phyloP scores from a whole-genome alignment of 768 basidiomycete species.

The Coprinopsis sp. region DNA sequence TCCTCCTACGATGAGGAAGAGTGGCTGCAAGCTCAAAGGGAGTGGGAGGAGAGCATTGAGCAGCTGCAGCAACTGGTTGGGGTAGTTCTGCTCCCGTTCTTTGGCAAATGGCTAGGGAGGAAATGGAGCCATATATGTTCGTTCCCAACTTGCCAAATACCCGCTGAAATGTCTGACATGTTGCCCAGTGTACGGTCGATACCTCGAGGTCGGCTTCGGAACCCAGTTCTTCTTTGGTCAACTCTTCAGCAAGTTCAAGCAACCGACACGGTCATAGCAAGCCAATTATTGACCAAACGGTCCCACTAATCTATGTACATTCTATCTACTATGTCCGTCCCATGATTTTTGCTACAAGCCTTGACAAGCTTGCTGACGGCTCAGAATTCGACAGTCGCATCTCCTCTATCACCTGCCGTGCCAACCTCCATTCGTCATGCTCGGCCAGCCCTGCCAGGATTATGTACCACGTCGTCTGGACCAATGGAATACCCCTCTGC shows the following conservation, averaged over 20 bases:
- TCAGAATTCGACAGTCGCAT: constrained; percentile 47
- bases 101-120: constrained; percentile 87
- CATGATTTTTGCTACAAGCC: constrained; percentile 47
- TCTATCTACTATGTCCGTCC: constrained; percentile 5
- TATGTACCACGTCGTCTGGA: constrained; percentile 73
- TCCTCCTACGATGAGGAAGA: constrained; percentile 70
- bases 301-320: not conserved
- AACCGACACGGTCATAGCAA: constrained; percentile 10
- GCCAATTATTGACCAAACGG: not conserved
- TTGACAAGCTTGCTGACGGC: constrained; percentile 40
- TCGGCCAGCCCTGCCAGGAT: constrained; percentile 59
- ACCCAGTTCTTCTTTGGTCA: constrained; percentile 57
- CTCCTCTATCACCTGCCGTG: constrained; percentile 54
- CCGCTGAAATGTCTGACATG: constrained; percentile 6
- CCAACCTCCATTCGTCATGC: constrained; percentile 57
- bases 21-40: constrained; percentile 72
- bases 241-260: not conserved
- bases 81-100: constrained; percentile 75
- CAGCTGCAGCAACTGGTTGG: constrained; percentile 81
- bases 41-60: constrained; percentile 89
- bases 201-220: constrained; percentile 57
- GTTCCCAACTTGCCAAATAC: constrained; percentile 22
- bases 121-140: constrained; percentile 83
- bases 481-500: constrained; percentile 39
- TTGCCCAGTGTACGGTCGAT: constrained; percentile 62